These are phyloP conservation scores for Candida tetrigidarum DNA, from an alignment of 1,139 yeast species.

Conservation along the genomic window DNA sequence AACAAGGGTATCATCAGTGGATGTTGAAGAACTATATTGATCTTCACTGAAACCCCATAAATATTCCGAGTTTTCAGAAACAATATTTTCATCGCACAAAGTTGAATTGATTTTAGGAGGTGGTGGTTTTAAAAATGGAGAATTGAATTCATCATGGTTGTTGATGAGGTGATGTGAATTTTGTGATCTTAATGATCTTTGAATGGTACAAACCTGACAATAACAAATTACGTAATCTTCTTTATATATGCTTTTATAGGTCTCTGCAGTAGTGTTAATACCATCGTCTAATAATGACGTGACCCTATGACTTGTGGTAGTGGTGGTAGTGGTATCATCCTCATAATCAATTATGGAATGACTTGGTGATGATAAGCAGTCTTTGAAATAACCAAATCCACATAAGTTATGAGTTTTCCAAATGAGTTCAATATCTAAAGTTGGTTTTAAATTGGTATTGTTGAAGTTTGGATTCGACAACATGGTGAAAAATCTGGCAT, in stretches of 20 bases:
- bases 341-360: constrained; percentile 20
- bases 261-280: constrained; percentile 20
- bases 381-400: constrained; percentile 25
- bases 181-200: constrained; percentile 14
- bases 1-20: not conserved
- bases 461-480: not conserved
- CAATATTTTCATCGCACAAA: not conserved
- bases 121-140: not conserved
- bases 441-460: constrained; percentile 30
- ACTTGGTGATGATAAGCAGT: constrained; percentile 18
- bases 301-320: constrained; percentile 20
- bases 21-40: not conserved
- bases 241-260: constrained; percentile 15
- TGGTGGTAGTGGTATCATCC: too few species aligned
- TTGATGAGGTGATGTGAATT: not conserved
- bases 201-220: constrained; percentile 20
- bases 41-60: constrained; percentile 2
- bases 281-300: constrained; percentile 13
- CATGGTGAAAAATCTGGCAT: constrained; percentile 27
- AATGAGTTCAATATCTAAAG: constrained; percentile 41
- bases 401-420: constrained; percentile 46
- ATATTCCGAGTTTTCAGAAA: not conserved
- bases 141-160: not conserved
- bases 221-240: constrained; percentile 21
- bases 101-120: not conserved